Base-by-base conservation (phyloP, 2,329 filamentous ascomycete genomes). In the Sporothrix globosa region DNA sequence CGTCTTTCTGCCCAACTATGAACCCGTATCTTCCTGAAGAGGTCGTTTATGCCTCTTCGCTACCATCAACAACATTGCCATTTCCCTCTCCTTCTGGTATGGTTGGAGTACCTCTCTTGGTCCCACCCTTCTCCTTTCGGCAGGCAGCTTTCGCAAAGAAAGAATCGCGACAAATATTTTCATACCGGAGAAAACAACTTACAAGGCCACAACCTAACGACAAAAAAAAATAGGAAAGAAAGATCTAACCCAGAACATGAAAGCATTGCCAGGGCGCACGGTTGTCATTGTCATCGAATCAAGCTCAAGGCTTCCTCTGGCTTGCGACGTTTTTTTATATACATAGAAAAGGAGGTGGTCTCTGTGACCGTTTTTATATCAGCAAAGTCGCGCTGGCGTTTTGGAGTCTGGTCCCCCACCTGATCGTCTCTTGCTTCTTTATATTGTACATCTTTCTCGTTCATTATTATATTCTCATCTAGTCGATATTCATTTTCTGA, bases 371-470 rank as follows among this genome's bases (percentile, higher is more conserved):
- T 52, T 61, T 68, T 61, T 54, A 68, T 68, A 50, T 65, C 50
- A 67, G 70, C 61, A 69, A 61, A 67, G 24, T 34, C 34, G n/a
- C 61, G 61, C 53, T 69, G 70, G 70, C 69, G 70, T 71, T 71
- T 69, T 67, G 70, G 70, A 71, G 70, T 71, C 53, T 69, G 67
- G 67, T 53, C 53, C 46, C 61, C 41, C 34, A 34, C 34, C 41
- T 11, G 50, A 44, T 68, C 65, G 46, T 66, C 66, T 69, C 52
- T 60, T 71, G 27, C n/a, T 44, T 63, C 50, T 54, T 54, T 39
- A 46, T 70, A 17, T 58, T 17, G 41, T 44, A 44, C 14, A 44
- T 63, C 50, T 54, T 48, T 39, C n/a, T 70, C 41, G 48, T 39
- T 44, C 48, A 21, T 41, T 52, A 27, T 48, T 52, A 44, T 44